Conservation (phyloP, 164 flowering plant species). For the Cinnamomum chago region DNA sequence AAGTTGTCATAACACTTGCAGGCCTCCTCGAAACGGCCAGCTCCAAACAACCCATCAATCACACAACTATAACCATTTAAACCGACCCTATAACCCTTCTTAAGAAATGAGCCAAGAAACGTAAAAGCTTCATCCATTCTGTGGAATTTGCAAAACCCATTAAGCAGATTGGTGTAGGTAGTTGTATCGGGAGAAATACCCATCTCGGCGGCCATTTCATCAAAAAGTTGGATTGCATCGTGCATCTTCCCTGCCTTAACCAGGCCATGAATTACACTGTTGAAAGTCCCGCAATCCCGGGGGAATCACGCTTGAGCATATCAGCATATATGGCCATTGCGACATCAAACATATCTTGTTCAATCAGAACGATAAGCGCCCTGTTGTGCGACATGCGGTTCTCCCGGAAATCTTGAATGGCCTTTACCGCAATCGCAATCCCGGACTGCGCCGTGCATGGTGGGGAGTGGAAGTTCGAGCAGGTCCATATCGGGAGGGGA, state of each 20-base stretch:
- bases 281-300: conserved; percentile 48
- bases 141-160: too few species aligned
- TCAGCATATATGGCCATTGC: conserved; percentile 70
- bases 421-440: too few species aligned
- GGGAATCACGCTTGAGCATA: conserved; percentile 56
- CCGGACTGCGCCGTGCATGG: too few species aligned
- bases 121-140: too few species aligned
- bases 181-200: conserved; percentile 44
- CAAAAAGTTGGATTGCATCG: conserved; percentile 50
- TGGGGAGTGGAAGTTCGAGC: too few species aligned
- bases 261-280: conserved; percentile 59
- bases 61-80: conserved; percentile 47
- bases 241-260: conserved; percentile 34
- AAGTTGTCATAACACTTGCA: conserved; percentile 33
- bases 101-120: too few species aligned
- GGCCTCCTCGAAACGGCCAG: conserved; percentile 54
- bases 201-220: conserved; percentile 62
- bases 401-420: too few species aligned
- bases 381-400: conserved; percentile 10
- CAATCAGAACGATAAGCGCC: conserved; percentile 38
- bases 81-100: too few species aligned
- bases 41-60: conserved; percentile 49
- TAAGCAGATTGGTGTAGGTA: too few species aligned
- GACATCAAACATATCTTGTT: conserved; percentile 36
- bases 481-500: too few species aligned